Conservation (phyloP, 2,329 filamentous ascomycete genomes). For the Xylariales sp. region DNA sequence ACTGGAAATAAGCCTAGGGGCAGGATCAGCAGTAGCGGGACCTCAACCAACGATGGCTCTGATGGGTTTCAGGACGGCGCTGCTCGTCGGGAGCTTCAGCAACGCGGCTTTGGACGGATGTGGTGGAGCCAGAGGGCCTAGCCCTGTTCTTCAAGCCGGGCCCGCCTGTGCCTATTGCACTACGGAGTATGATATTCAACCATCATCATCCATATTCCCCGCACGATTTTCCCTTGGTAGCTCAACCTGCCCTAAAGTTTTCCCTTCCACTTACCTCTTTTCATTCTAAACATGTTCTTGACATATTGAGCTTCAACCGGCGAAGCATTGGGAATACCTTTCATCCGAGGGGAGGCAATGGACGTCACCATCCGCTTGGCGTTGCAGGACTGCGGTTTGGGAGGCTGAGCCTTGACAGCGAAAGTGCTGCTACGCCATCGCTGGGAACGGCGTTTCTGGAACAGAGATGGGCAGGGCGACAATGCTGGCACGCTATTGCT, state of each 20-base stretch:
- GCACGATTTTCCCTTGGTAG: conserved; percentile 1
- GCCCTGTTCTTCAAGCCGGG: no score
- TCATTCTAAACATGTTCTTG: conserved; percentile 14
- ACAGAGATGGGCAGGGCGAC: conserved; percentile 21
- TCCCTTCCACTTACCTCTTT: conserved; percentile 12
- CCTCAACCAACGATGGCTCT: conserved; percentile 32
- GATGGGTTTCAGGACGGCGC: conserved; percentile 55
- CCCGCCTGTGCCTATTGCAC: not conserved
- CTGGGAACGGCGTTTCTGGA: conserved; percentile 24
- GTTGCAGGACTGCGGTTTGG: not conserved
- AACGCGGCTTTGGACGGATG: conserved; percentile 52
- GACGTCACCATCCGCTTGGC: not conserved
- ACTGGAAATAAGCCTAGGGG: conserved; percentile 49
- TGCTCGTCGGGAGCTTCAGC: conserved; percentile 50
- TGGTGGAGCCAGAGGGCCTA: conserved; percentile 29
- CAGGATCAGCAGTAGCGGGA: conserved; percentile 34
- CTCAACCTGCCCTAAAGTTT: conserved; percentile 6
- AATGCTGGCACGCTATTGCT: conserved; percentile 38
- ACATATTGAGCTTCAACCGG: conserved; percentile 16
- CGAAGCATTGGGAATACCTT: conserved; percentile 23
- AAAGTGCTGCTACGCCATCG: conserved; percentile 36
- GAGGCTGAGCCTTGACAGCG: conserved; percentile 22
- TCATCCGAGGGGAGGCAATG: conserved; percentile 19
- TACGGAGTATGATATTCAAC: conserved; percentile 25
- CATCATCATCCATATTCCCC: conserved; percentile 9